Conservation (phyloP, 352 stramenopile species). For the Phytophthora sansomeana region DNA sequence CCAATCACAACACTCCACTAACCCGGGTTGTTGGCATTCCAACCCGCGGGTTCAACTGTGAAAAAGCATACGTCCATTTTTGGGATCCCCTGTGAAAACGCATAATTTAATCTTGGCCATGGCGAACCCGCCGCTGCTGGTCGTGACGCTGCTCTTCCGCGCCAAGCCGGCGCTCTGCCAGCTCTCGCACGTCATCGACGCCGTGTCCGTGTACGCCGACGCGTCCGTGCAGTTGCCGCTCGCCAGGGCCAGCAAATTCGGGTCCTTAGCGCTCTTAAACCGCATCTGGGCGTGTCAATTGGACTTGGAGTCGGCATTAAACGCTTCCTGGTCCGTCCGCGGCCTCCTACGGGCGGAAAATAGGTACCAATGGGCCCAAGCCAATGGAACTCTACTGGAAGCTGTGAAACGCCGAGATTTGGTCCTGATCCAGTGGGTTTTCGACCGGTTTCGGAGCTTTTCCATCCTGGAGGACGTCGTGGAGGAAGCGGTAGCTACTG, state of each 20-base stretch:
- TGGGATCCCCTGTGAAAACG: not conserved
- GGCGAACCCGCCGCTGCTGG: not conserved
- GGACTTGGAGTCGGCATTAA: not conserved
- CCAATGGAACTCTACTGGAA: not conserved
- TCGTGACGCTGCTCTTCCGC: slow-evolving; percentile 1
- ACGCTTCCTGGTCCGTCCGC: slow-evolving; percentile 12
- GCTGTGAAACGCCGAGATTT: not conserved
- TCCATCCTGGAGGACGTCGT: not conserved
- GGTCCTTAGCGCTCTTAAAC: not conserved
- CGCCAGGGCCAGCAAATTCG: not conserved
- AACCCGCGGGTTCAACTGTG: not conserved
- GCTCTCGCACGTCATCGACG: not conserved
- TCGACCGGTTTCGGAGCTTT: not conserved
- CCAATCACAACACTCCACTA: slow-evolving; percentile 1
- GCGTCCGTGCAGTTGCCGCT: slow-evolving; percentile 5
- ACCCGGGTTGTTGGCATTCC: not conserved
- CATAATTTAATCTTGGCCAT: not conserved
- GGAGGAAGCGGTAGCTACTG: not conserved
- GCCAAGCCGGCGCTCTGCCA: not conserved
- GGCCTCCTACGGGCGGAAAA: not conserved
- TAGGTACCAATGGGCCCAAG: not conserved
- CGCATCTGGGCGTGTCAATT: slow-evolving; percentile 4
- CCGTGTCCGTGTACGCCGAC: not conserved
- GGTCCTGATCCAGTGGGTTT: not conserved
- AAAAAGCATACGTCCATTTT: not conserved